These are phyloP conservation scores for Macroventuria anomochaeta DNA, from an alignment of 2,329 filamentous ascomycete genomes.

Conservation along the genomic window DNA sequence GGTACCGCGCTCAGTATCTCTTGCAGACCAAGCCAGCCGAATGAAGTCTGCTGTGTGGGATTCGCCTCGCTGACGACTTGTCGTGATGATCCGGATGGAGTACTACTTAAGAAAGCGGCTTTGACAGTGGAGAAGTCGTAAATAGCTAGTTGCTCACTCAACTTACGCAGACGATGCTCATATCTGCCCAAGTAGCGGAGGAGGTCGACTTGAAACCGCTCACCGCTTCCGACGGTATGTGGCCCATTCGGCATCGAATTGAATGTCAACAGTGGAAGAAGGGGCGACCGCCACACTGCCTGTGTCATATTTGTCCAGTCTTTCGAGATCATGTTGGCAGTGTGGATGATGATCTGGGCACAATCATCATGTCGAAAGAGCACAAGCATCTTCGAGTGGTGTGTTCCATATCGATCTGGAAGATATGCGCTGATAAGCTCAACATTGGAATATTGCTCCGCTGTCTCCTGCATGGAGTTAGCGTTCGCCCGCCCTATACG, in stretches of 20 bases:
- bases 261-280: constrained; percentile 60
- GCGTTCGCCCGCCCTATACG: background rate
- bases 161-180: constrained; percentile 60
- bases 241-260: constrained; percentile 12
- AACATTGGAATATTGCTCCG: constrained; percentile 69
- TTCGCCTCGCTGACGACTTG: constrained; percentile 58
- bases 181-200: constrained; percentile 76
- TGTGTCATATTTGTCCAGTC: constrained; percentile 92
- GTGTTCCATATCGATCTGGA: constrained; percentile 84
- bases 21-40: constrained; percentile 76
- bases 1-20: constrained; percentile 63
- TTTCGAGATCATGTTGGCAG: constrained; percentile 86
- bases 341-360: constrained; percentile 83
- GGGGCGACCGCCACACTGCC: constrained; percentile 78
- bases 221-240: constrained; percentile 63
- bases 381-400: constrained; percentile 87
- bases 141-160: constrained; percentile 63
- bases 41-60: constrained; percentile 61
- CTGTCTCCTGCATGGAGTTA: constrained; percentile 61
- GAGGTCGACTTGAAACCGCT: constrained; percentile 77
- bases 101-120: constrained; percentile 77
- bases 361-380: constrained; percentile 77
- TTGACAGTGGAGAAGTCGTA: constrained; percentile 75
- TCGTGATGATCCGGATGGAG: constrained; percentile 75
- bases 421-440: constrained; percentile 76